Conservation (phyloP, 2,329 filamentous ascomycete genomes). For the Erysiphe neolycopersici region DNA sequence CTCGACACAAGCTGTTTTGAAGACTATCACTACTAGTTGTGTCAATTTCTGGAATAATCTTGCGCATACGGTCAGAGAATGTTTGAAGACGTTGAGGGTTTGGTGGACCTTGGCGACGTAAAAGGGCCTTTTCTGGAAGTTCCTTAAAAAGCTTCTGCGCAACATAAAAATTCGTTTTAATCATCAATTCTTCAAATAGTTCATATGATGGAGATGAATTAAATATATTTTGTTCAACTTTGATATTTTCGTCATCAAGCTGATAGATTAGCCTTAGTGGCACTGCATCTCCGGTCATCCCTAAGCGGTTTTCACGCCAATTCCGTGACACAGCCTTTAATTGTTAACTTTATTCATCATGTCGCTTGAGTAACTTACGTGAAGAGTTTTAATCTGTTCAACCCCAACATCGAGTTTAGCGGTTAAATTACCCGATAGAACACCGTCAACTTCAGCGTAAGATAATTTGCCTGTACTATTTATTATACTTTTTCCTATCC, state of each 20-base stretch:
- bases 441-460: constrained; percentile 63
- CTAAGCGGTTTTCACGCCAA: constrained; percentile 70
- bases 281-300: constrained; percentile 53
- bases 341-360: constrained; percentile 7
- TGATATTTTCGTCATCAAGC: constrained; percentile 92
- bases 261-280: constrained; percentile 76
- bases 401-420: constrained; percentile 37
- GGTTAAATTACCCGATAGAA: constrained; percentile 36
- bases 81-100: constrained; percentile 73
- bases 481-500: constrained; percentile 82
- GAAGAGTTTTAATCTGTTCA: constrained; percentile 58
- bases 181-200: constrained; percentile 79
- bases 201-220: constrained; percentile 73
- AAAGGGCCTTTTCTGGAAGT: constrained; percentile 73
- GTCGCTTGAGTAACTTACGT: constrained; percentile 21
- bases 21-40: constrained; percentile 68
- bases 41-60: constrained; percentile 74
- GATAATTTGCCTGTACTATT: constrained; percentile 72
- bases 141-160: constrained; percentile 57
- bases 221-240: constrained; percentile 89
- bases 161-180: constrained; percentile 76
- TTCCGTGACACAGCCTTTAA: constrained; percentile 50
- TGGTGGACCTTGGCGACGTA: constrained; percentile 64
- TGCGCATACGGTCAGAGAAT: constrained; percentile 79
- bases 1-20: constrained; percentile 84